Conservation (phyloP, 768 basidiomycete species). For the Leccinum obscurum region DNA sequence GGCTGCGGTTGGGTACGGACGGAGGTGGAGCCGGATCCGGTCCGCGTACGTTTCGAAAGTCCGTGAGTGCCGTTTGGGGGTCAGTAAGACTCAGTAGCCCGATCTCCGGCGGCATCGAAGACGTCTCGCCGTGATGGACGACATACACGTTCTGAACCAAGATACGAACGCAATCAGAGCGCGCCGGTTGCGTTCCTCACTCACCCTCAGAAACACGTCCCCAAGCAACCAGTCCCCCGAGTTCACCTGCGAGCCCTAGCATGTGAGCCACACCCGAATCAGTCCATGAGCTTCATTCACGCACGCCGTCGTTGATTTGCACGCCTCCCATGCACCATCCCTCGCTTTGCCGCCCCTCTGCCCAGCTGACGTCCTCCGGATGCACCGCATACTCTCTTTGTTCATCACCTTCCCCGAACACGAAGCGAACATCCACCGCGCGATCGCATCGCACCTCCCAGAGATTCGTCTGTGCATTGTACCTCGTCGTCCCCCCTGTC, state of each 20-base stretch:
- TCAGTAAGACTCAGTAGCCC: constrained; percentile 50
- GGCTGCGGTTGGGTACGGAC: constrained; percentile 5
- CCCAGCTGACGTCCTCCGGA: constrained; percentile 55
- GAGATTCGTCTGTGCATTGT: constrained; percentile 34
- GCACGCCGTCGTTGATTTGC: constrained; percentile 51
- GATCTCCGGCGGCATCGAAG: constrained; percentile 40
- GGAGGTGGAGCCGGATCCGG: constrained; percentile 37
- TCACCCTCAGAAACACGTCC: constrained; percentile 55
- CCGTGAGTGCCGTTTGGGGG: constrained; percentile 32
- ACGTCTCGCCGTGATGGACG: constrained; percentile 45
- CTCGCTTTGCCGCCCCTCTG: constrained; percentile 37
- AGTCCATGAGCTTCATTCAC: constrained; percentile 7
- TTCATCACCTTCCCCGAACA: constrained; percentile 39
- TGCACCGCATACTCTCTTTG: constrained; percentile 45
- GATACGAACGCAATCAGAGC: constrained; percentile 5
- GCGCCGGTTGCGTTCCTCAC: constrained; percentile 7
- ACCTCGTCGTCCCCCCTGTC: constrained; percentile 37
- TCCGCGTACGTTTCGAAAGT: constrained; percentile 45
- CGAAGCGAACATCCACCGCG: constrained; percentile 46
- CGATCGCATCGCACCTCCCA: constrained; percentile 56
- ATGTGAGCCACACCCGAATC: constrained; percentile 5
- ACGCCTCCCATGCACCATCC: constrained; percentile 60
- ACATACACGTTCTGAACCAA: constrained; percentile 52
- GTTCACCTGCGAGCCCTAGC: constrained; percentile 37
- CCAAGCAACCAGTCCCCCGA: constrained; percentile 64